Evolutionary conservation across 106 monocot species (phyloP).

Genomic region (Dioscorea dumetorum): DNA sequence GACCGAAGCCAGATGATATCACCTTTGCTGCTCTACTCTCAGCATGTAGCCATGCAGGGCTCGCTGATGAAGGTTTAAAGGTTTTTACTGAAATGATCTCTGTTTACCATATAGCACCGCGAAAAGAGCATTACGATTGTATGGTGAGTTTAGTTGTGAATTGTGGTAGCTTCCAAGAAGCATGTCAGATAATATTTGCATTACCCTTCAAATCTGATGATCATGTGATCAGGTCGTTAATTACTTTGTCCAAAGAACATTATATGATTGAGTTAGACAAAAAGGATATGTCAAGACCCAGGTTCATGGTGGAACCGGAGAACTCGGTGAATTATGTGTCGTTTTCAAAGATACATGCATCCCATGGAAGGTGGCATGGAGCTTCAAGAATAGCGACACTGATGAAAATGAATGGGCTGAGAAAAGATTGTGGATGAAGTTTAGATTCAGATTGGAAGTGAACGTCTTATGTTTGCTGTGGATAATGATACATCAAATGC

Average conservation of each 20-base stretch:
- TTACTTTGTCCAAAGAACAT: conserved; percentile 15
- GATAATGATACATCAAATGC: too few relatives aligned
- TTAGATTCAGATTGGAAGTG: conserved; percentile 22
- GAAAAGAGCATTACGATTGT: conserved; percentile 23
- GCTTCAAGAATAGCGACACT: conserved; percentile 8
- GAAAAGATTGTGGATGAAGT: conserved; percentile 13
- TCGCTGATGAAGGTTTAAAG: conserved; percentile 17
- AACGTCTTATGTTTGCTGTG: conserved; percentile 8
- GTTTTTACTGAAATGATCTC: conserved; percentile 23
- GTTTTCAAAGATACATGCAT: conserved; percentile 12
- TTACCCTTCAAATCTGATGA: conserved; percentile 20
- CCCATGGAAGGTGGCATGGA: conserved; percentile 17
- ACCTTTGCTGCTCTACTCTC: conserved; percentile 26
- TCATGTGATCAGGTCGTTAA: conserved; percentile 14
- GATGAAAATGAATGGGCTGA: conserved; percentile 7
- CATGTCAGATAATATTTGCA: conserved; percentile 5
- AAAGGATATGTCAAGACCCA: conserved; percentile 3
- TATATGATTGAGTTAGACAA: conserved; percentile 1
- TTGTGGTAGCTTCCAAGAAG: conserved; percentile 14
- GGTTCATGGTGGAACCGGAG: conserved; percentile 13
- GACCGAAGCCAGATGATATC: conserved; percentile 12
- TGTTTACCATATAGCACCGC: conserved; percentile 1
- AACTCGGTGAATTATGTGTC: conserved; percentile 15
- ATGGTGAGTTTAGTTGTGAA: conserved; percentile 12
- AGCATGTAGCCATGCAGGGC: conserved; percentile 22